Percentiles rank a stretch among this genome's conserved stretches.
phyloP scores from a whole-genome alignment of 1,139 yeast species.

The Yamadazyma atmosphaerica region DNA sequence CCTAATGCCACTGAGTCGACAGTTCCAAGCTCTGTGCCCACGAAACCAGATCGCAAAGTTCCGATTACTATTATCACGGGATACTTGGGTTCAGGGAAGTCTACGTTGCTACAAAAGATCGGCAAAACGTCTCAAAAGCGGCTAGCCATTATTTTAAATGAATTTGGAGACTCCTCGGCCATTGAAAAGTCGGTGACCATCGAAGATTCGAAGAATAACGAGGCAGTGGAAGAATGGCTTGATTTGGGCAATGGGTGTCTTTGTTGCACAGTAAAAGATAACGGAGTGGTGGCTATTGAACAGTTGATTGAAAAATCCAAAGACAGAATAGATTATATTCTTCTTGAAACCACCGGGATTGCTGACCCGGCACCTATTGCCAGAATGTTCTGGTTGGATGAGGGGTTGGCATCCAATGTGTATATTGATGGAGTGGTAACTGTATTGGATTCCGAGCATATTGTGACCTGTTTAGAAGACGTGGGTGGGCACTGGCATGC shows the following conservation, averaged over 20 bases:
- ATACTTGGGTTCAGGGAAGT: constrained; percentile 92
- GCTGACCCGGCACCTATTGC: constrained; percentile 99
- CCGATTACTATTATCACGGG: constrained; percentile 96
- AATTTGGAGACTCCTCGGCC: constrained; percentile 84
- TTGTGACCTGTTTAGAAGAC: constrained; percentile 68
- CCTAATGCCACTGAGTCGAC: constrained; percentile 10
- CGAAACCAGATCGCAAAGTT: constrained; percentile 44
- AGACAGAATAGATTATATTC: constrained; percentile 78
- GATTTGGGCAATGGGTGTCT: constrained; percentile 96
- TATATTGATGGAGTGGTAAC: constrained; percentile 94
- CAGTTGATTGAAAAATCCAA: constrained; percentile 73
- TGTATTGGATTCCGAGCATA: constrained; percentile 78
- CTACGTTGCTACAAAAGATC: constrained; percentile 75
- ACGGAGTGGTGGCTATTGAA: constrained; percentile 93
- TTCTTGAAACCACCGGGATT: constrained; percentile 94
- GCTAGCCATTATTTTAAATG: constrained; percentile 89
- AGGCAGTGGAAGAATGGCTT: constrained; percentile 84
- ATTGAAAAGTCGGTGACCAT: constrained; percentile 87
- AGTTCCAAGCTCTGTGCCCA: constrained; percentile 11
- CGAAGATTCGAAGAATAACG: constrained; percentile 53
- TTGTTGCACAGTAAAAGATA: constrained; percentile 94
- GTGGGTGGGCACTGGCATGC: constrained; percentile 60
- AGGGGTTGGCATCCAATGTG: constrained; percentile 77
- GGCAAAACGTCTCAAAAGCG: constrained; percentile 68
- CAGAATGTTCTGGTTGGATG: constrained; percentile 96